phyloP scores from a whole-genome alignment of 2,329 filamentous ascomycete genomes.

The Fusarium gaditjirri region DNA sequence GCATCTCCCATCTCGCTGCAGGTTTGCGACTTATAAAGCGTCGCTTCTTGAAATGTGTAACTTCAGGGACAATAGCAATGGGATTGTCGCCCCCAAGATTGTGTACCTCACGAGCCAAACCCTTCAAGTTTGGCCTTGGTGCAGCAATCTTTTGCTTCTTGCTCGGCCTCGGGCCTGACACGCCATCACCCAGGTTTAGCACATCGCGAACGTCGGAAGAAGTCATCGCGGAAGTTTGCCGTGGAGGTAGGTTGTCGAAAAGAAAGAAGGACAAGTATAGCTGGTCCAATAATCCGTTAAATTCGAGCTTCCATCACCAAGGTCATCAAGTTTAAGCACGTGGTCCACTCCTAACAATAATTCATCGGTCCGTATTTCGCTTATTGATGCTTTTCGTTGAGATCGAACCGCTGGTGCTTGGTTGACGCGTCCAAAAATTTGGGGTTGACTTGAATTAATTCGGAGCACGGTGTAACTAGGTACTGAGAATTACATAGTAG shows the following conservation, averaged over 20 bases:
- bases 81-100: constrained; percentile 73
- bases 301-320: constrained; percentile 37
- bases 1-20: constrained; percentile 72
- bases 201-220: constrained; percentile 89
- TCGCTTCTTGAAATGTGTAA: constrained; percentile 68
- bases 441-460: constrained; percentile 4
- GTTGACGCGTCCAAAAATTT: constrained; percentile 37
- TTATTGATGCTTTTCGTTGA: constrained; percentile 7
- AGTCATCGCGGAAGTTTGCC: constrained; percentile 63
- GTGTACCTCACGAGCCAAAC: constrained; percentile 73
- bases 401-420: constrained; percentile 9
- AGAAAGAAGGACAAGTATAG: not conserved
- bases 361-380: not conserved
- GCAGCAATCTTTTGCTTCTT: constrained; percentile 80
- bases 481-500: not conserved
- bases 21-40: constrained; percentile 65
- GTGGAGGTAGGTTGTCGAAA: not conserved
- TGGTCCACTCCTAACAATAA: not conserved
- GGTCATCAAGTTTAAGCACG: constrained; percentile 21
- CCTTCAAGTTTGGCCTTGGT: constrained; percentile 69
- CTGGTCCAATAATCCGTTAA: constrained; percentile 19
- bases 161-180: constrained; percentile 63
- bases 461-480: constrained; percentile 4
- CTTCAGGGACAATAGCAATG: constrained; percentile 72
- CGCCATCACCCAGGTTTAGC: constrained; percentile 77